Base-by-base conservation (phyloP, 2,329 filamentous ascomycete genomes). In the Pseudogymnoascus sp. region DNA sequence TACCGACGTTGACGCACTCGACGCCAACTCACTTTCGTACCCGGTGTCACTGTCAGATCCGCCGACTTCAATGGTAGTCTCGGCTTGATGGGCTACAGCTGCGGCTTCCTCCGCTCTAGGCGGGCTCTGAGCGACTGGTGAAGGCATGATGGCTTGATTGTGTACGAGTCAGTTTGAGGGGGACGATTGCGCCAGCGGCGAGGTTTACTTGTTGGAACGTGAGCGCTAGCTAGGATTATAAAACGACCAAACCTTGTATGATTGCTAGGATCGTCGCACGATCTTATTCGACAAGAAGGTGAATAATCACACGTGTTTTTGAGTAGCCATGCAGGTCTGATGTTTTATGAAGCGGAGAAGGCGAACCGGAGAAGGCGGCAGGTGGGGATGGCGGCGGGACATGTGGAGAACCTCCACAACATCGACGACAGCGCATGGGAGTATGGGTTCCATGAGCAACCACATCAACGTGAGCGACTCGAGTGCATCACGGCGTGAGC, bases 1-100 rank as follows among this genome's bases (percentile, higher is more conserved):
- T 14, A 66, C 26, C 8, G 65, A 65, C 11, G 65, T 66, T 61
- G 12, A 68, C 67, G 68, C 61, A 69, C 65, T 57, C 31, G 26
- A 62, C n/a, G 37, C 29, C 7, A 37, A 39, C 5, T 66, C 65
- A 12, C 11, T 57, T 3, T 18, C 59, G 36, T 65, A 66, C 10
- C 39, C 60, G 1, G 39, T 62, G 18, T 62, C 60, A 29, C 39
- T 42, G 10, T 62, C 60, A 10, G 45, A 51, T 29, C 14, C 45
- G 8, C 45, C 45, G 4, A 51, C 14, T 51, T 60, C 36, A 36
- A 39, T 60, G 5, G n/a, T 60, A 11, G 45, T 51, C 45, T 51
- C 45, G 10, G 45, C 45, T 29, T 51, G 45, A 29, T 29, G 45
- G 14, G 45, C 23, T 51, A 51, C 45, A 23, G 23, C 45, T 16